Base-by-base conservation (phyloP, 2,329 filamentous ascomycete species). In the Onygenales sp. region DNA sequence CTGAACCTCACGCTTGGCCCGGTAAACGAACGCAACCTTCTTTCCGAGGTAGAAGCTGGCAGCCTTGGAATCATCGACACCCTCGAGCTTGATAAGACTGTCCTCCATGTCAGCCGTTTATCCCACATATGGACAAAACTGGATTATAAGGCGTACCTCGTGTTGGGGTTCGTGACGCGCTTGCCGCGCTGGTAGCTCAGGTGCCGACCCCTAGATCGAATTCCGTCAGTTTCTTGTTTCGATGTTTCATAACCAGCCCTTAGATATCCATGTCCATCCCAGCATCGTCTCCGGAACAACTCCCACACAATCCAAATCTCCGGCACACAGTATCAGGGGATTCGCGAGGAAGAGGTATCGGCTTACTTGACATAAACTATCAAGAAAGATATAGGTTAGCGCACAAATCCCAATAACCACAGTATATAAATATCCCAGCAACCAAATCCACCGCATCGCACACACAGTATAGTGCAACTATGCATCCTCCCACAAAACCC, bases 11-110 rank as follows among this genome's bases (percentile, higher is more conserved):
- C 85, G 91, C 78, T 88, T 85, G 67, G 86, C 92, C 73, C 91
- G 89, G 84, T 97, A 98, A 77, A 98, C 90, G 77, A 90, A 98
- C 74, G 93, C 93, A 74, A 97, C 85, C 81, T 91, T 91, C 87
- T 98, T 98, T 79, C 93, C 93, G 64, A 89, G 81, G 82, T 98
- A 98, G 87, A 96, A 96, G 79, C 74, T 88, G 77, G 93, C 92
- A 73, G 86, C 88, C 69, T 88, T 81, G 70, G 87, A 84, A 81
- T 88, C 83, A 70, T 95, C 90, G 69, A 97, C 93, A 76, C 92
- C 92, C 83, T 98, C 92, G 71, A 98, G 95, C 85, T 96, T 93
- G 80, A 98, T 87, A 78, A 97, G 82, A 74, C 88, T 82, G 60
- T 68, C 54, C 56, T 40, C 7, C 21, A 47, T 54, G 61, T 68